A percentile compares a stretch with the other conserved stretches of the same genome.
These are phyloP conservation scores for Glutinoglossum americanum DNA, from an alignment of 495 filamentous ascomycete genomes.

Conservation along the genomic window DNA sequence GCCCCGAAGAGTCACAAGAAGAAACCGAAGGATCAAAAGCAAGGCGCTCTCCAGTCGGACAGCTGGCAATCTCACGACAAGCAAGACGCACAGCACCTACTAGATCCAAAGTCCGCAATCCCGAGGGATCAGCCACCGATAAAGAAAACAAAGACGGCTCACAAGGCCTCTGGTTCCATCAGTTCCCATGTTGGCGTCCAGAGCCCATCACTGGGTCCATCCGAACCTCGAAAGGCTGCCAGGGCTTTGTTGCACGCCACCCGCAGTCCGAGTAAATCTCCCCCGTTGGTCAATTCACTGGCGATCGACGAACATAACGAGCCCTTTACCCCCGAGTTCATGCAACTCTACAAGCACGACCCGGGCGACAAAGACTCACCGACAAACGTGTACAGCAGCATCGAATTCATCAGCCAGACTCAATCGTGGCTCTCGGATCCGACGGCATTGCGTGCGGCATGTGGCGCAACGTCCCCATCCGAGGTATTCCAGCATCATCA, in stretches of 20 bases:
- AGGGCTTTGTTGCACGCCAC: constrained; percentile 19
- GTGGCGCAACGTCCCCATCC: constrained; percentile 21
- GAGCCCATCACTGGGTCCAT: constrained; percentile 22
- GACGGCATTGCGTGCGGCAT: constrained; percentile 22
- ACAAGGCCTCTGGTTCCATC: constrained; percentile 49
- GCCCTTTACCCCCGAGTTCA: constrained; percentile 47
- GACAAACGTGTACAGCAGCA: constrained; percentile 43
- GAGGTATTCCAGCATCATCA: constrained; percentile 32
- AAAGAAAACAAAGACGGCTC: constrained; percentile 59
- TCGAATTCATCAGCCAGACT: constrained; percentile 43
- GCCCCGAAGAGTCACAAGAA: constrained; percentile 25
- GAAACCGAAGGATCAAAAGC: constrained; percentile 42
- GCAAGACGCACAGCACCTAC: constrained; percentile 8
- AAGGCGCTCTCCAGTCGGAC: constrained; percentile 19
- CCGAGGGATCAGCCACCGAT: constrained; percentile 33
- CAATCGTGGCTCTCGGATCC: constrained; percentile 52
- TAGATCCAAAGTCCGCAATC: constrained; percentile 23
- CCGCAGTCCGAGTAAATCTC: constrained; percentile 31
- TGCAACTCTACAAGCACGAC: constrained; percentile 45
- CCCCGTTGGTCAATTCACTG: constrained; percentile 18
- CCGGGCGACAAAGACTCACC: constrained; percentile 26
- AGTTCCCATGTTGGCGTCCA: constrained; percentile 30
- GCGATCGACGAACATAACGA: constrained; percentile 32
- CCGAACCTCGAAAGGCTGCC: constrained; percentile 32
- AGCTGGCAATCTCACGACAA: constrained; percentile 18